These are phyloP conservation scores for Aureobasidium lini DNA, from an alignment of 2,329 filamentous ascomycete species.

Conservation along the genomic window DNA sequence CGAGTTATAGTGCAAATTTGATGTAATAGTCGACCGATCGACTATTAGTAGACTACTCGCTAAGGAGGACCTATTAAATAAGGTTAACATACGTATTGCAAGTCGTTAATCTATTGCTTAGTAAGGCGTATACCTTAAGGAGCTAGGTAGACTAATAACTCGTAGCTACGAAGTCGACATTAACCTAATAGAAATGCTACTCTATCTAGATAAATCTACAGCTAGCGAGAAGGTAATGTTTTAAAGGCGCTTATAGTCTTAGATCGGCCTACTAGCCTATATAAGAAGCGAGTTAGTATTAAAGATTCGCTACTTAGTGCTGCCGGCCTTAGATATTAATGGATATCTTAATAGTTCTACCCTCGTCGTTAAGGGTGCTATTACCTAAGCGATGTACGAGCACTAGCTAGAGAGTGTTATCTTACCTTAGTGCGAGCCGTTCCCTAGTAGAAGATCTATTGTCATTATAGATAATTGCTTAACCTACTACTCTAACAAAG, in stretches of 20 bases:
- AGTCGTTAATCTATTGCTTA: not conserved
- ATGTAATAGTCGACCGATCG: not conserved
- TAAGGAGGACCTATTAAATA: not conserved
- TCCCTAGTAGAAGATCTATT: not conserved
- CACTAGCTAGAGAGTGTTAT: not conserved
- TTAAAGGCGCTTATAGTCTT: not conserved
- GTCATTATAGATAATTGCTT: not conserved
- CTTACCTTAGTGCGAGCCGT: not conserved
- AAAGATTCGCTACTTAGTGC: not conserved
- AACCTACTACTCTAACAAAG: not conserved
- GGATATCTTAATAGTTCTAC: not conserved
- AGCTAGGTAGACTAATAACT: not conserved
- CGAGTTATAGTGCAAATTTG: not conserved
- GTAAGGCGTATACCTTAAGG: not conserved
- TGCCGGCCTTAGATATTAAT: not conserved
- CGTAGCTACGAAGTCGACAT: not conserved
- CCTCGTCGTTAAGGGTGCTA: not conserved
- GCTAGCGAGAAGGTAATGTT: not conserved
- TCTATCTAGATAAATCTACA: not conserved
- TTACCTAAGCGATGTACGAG: not conserved
- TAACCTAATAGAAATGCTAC: not conserved
- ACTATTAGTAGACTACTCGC: not conserved
- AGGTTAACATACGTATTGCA: not conserved
- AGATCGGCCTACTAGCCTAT: not conserved
- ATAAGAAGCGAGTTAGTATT: not conserved